phyloP scores from a whole-genome alignment of 805 yeast genomes.

The Yamadazyma philogaea region DNA sequence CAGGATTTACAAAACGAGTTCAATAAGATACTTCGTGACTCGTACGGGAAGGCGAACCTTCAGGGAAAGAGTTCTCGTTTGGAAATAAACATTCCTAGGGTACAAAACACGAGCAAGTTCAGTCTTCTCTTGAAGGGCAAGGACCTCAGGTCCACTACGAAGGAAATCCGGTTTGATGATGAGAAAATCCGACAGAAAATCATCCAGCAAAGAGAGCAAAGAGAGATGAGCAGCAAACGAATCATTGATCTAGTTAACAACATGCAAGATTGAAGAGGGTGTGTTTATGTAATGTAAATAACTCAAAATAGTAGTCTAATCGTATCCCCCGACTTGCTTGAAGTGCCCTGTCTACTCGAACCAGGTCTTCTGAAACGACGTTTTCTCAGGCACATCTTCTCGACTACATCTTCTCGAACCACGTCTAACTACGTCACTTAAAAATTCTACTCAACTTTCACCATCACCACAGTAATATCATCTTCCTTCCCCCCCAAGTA shows the following conservation, averaged over 20 bases:
- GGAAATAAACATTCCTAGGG: constrained; percentile 1
- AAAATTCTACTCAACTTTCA: constrained; percentile 52
- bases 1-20: constrained; percentile 58
- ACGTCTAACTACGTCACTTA: too few species aligned
- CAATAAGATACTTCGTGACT: constrained; percentile 49
- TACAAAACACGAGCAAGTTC: constrained; percentile 5
- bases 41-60: constrained; percentile 29
- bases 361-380: too few species aligned
- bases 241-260: constrained; percentile 54
- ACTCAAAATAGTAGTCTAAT: too few species aligned
- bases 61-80: neutral
- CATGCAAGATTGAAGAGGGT: constrained; percentile 1
- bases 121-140: constrained; percentile 1
- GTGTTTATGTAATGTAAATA: neutral
- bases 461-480: constrained; percentile 81
- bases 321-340: too few species aligned
- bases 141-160: constrained; percentile 8
- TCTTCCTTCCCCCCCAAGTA: constrained; percentile 94
- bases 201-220: constrained; percentile 47
- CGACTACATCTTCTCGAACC: too few species aligned
- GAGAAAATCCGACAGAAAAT: constrained; percentile 54
- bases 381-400: too few species aligned
- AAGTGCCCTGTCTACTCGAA: too few species aligned
- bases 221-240: constrained; percentile 51
- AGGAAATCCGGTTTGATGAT: constrained; percentile 24